Evolutionary conservation across 177 flowering plant species (phyloP).

Genomic region (Viscum album): DNA sequence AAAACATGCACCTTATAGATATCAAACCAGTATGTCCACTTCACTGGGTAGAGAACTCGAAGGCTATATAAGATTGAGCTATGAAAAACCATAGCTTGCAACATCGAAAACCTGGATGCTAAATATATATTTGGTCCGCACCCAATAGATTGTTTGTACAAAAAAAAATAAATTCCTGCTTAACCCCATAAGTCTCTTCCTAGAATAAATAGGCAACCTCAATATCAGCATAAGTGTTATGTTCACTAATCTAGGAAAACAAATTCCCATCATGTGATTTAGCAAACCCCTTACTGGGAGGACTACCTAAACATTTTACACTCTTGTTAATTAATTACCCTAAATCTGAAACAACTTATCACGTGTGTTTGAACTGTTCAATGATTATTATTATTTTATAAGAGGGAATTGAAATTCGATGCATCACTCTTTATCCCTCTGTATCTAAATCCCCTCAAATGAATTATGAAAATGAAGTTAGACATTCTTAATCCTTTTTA

Average conservation of each 20-base stretch:
- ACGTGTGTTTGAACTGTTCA: too few relatives aligned
- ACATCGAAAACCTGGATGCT: constrained; percentile 47
- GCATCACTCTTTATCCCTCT: too few relatives aligned
- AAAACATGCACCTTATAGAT: constrained; percentile 59
- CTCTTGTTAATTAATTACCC: too few relatives aligned
- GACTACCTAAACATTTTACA: too few relatives aligned
- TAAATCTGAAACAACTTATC: too few relatives aligned
- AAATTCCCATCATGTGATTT: background rate
- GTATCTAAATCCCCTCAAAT: too few relatives aligned
- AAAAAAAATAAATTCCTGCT: constrained; percentile 69
- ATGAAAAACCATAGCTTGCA: constrained; percentile 87
- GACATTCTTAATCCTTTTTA: background rate
- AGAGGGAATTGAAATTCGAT: too few relatives aligned
- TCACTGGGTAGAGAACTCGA: constrained; percentile 88
- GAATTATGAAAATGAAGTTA: too few relatives aligned
- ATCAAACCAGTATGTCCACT: constrained; percentile 84
- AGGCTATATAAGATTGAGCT: constrained; percentile 85
- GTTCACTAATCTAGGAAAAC: constrained; percentile 61
- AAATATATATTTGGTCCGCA: constrained; percentile 94
- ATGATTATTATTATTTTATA: too few relatives aligned
- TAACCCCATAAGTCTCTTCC: constrained; percentile 53
- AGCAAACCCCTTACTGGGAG: background rate
- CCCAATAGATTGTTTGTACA: constrained; percentile 94
- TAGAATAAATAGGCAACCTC: constrained; percentile 87
- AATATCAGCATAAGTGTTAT: constrained; percentile 80